Base-by-base conservation (phyloP, 805 yeast species). In the Metschnikowia amazonensis region DNA sequence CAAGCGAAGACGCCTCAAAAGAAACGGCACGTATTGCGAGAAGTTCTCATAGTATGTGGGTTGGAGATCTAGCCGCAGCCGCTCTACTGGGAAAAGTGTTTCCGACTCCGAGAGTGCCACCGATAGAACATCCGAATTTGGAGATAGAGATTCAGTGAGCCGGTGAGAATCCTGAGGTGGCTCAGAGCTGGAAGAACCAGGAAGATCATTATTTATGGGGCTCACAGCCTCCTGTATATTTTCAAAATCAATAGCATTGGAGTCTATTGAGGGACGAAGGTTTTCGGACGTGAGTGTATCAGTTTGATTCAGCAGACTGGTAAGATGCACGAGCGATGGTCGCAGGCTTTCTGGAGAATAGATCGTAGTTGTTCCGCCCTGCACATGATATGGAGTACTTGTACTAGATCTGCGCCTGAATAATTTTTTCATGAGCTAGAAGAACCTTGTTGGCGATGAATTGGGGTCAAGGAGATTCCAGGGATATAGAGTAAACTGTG, bases 21-120 rank as follows among this genome's bases (percentile, higher is more conserved):
- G 50, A 52, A 50, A 71, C 5, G 76, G 76, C 6, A 68, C 49
- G 49, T 69, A 71, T 25, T 57, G 51, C 9, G 65, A 64, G 49
- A 62, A 71, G 46, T 71, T 71, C n/a, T 64, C 72, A 23, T 55
- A 56, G 50, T 57, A 71, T 2, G 66, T 56, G 0, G 57, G 62
- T 53, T 70, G 76, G n/a, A 70, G 55, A 27, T 67, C 67, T 31
- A 61, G 50, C 16, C 66, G 53, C 13, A 60, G 63, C 11, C 45
- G 50, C 23, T 46, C 47, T 20, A 59, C 55, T 17, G 54, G 48
- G 21, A 54, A 45, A 24, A 69, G 58, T 1, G 76, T 70, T n/a
- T 64, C 71, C 4, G 69, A 45, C 29, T 70, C 75, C 3, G 74
- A 67, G 11, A 69, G 51, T 3, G 66, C 64, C 17, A 49, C 44